Percentiles rank a stretch among this genome's conserved stretches.
Conservation (phyloP, 75 land plant genomes). For the Sequoia sempervirens region DNA sequence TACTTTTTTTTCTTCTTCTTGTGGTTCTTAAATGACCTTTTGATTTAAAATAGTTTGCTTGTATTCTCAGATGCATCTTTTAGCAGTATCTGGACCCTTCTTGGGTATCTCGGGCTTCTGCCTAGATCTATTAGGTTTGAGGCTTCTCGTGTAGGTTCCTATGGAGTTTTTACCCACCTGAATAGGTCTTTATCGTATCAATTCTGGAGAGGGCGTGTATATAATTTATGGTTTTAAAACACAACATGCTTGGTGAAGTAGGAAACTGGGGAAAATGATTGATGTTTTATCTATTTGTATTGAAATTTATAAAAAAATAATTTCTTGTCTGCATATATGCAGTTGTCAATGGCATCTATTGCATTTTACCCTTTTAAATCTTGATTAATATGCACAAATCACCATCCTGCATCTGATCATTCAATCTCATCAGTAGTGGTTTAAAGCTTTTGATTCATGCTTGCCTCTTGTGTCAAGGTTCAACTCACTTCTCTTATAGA, state of each 20-base stretch:
- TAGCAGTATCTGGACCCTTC: not conserved
- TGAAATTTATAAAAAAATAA: not conserved
- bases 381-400: not conserved
- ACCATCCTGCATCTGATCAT: not conserved
- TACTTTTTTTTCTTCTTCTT: not conserved
- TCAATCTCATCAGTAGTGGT: not conserved
- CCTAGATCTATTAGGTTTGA: constrained; percentile 5
- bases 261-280: not conserved
- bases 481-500: not conserved
- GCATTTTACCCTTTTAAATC: not conserved
- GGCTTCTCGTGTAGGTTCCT: too few species aligned
- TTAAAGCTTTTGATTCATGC: not conserved
- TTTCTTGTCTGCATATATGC: not conserved
- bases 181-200: not conserved
- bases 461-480: not conserved
- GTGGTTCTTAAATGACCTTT: not conserved
- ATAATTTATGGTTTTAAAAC: not conserved
- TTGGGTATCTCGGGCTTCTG: not conserved
- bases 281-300: not conserved
- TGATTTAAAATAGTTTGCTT: not conserved
- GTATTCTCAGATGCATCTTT: too few species aligned
- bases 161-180: not conserved
- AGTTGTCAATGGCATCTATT: not conserved
- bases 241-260: not conserved
- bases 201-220: not conserved